Conservation (phyloP, 2,329 filamentous ascomycete genomes). For the Xylaria sp. region DNA sequence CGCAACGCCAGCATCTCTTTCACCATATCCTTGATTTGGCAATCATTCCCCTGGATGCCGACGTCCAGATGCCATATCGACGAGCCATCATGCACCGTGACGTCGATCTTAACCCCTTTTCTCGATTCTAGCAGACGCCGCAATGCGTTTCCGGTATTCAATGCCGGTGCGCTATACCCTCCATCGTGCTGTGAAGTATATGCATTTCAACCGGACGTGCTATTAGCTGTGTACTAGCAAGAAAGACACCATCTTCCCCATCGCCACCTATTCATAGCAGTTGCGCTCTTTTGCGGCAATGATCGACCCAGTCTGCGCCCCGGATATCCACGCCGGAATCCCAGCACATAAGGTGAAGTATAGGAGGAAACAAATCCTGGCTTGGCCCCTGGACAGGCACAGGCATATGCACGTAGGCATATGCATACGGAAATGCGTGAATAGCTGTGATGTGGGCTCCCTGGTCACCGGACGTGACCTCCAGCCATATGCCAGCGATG, state of each 20-base stretch:
- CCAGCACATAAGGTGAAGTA: not conserved
- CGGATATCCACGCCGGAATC: not conserved
- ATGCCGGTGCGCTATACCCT: conserved; percentile 18
- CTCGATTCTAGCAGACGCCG: conserved; percentile 6
- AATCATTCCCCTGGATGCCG: not conserved
- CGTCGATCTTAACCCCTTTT: conserved; percentile 30
- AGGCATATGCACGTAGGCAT: conserved; percentile 1
- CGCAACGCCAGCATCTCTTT: conserved; percentile 1
- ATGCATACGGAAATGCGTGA: conserved; percentile 12
- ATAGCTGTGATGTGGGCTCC: conserved; percentile 26
- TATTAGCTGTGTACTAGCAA: conserved; percentile 3
- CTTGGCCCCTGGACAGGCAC: conserved; percentile 1
- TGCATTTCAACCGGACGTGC: conserved; percentile 20
- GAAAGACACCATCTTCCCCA: not conserved
- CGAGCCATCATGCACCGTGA: conserved; percentile 9
- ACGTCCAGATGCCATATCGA: not conserved
- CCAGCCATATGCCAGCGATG: conserved; percentile 25
- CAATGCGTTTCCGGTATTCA: conserved; percentile 5
- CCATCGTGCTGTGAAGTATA: conserved; percentile 11
- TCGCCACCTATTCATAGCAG: conserved; percentile 10
- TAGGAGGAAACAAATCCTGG: conserved; percentile 8
- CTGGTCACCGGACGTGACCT: conserved; percentile 33
- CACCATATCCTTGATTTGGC: conserved; percentile 20
- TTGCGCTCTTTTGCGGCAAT: conserved; percentile 16
- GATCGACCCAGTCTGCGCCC: conserved; percentile 14